Percentiles rank a stretch among this genome's conserved stretches.
Evolutionary conservation across 306 rosid genomes (phyloP).

Genomic region (Crotalaria pallida): DNA sequence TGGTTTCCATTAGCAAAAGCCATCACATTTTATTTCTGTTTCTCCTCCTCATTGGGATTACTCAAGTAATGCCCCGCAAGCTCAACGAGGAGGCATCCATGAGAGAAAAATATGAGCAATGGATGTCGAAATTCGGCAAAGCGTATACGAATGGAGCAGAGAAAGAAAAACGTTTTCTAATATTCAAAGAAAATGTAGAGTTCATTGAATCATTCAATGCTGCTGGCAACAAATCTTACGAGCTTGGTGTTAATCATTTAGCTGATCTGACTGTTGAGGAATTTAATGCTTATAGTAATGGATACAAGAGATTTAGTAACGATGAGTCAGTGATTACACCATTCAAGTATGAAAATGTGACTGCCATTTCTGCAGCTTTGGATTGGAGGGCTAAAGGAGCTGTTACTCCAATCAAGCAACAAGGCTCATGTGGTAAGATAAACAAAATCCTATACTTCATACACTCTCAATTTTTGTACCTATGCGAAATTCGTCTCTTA

Average conservation of each 20-base stretch:
- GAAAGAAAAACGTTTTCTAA: conserved; percentile 29
- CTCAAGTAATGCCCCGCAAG: conserved; percentile 17
- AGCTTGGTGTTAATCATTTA: conserved; percentile 21
- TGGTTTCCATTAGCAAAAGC: conserved; percentile 23
- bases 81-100: conserved; percentile 19
- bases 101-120: conserved; percentile 30
- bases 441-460: background rate
- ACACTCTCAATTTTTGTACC: too few species aligned
- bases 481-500: too few species aligned
- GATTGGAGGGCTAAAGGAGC: conserved; percentile 33
- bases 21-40: background rate
- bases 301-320: conserved; percentile 3
- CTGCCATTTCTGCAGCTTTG: background rate
- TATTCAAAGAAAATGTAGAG: conserved; percentile 34
- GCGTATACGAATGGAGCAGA: conserved; percentile 21
- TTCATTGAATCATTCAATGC: conserved; percentile 41
- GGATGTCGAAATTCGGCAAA: conserved; percentile 26
- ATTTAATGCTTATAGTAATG: conserved; percentile 14
- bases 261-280: conserved; percentile 39
- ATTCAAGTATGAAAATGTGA: conserved; percentile 19
- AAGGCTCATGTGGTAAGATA: conserved; percentile 30
- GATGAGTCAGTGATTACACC: background rate
- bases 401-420: conserved; percentile 22
- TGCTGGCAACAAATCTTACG: conserved; percentile 28
- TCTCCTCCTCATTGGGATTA: conserved; percentile 6